Base-by-base conservation (phyloP, 2,329 filamentous ascomycete genomes). In the Ambrosiella beaveri region DNA sequence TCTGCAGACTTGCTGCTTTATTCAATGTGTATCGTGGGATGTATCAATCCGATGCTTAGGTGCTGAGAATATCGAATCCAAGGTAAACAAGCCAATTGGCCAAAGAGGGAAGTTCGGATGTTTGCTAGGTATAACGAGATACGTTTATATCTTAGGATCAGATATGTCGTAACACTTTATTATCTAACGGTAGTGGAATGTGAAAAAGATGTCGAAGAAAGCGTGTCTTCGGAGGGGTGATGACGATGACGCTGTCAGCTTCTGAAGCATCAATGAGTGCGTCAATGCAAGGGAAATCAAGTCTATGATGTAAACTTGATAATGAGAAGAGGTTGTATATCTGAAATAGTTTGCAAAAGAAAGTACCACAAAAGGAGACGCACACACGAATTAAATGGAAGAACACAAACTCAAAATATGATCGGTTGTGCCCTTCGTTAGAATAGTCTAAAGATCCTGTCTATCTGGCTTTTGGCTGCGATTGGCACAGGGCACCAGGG, bases 391-490 rank as follows among this genome's bases (percentile, higher is more conserved):
- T 39, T 50, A 36, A 12, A 53, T 41, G 19, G 12, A 47, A 17
- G n/a, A 37, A 57, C 47, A 36, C 53, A 57, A 19, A 44, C 27
- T 27, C 27, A 27, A 27, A 51, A 49, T 35, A 17, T 39, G 15
- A 38, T 53, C 45, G 17, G n/a, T 44, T 35, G 15, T 19, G 12
- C 13, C 41, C 27, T 13, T 19, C 6, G 37, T 27, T n/a, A 41
- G 37, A 13, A 41, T 41, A 53, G 53, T 56, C 47, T 52, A 60
- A 58, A 58, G 47, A 52, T 59, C 45, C 44, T 53, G 51, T 59
- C 15, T 59, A 59, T 59, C 58, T 59, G 58, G 58, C 58, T 57
- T 59, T 36, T 59, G 49, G 53, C 41, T 9, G 17, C 35, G 36
- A 39, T 57, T 57, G 27, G 35, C 47, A 51, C 47, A 51, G 47